Conservation (phyloP, 202 grass and related monocot genomes). For the Alloteropsis angusta region DNA sequence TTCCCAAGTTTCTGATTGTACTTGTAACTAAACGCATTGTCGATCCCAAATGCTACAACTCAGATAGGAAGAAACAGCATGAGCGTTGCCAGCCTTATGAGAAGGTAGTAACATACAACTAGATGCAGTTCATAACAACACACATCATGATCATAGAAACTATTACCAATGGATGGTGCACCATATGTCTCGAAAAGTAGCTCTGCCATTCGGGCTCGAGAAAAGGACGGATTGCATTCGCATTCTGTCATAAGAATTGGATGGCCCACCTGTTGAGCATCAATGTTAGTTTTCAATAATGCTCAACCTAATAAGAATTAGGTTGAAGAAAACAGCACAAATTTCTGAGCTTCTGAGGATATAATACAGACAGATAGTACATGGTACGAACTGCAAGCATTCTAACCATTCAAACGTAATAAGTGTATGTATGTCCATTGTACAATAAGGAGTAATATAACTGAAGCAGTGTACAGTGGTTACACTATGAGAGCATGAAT, state of each 20-base stretch:
- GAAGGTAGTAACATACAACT: conserved; percentile 18
- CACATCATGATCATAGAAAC: conserved; percentile 26
- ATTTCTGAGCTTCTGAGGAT: conserved; percentile 1
- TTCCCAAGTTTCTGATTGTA: conserved; percentile 95
- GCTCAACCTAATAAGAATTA: conserved; percentile 14
- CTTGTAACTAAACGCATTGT: conserved; percentile 88
- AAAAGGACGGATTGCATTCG: conserved; percentile 84
- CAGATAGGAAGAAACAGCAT: conserved; percentile 12
- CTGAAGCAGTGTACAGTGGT: not conserved
- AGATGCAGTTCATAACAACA: conserved; percentile 7
- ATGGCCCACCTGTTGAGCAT: conserved; percentile 66
- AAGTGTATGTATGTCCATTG: not conserved
- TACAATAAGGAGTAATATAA: not conserved
- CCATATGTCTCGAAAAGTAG: conserved; percentile 95
- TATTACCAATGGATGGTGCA: conserved; percentile 81
- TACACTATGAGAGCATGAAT: conserved; percentile 1
- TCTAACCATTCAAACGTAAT: not conserved
- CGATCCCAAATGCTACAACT: conserved; percentile 82
- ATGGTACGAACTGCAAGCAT: not conserved
- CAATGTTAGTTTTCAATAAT: conserved; percentile 26
- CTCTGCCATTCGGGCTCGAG: conserved; percentile 92
- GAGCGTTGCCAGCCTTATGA: not conserved
- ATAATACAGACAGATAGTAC: not conserved
- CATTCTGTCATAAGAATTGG: conserved; percentile 99
- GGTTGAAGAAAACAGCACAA: not conserved